Percentiles rank a stretch among this genome's conserved stretches.
Conservation (phyloP, 768 basidiomycete species). For the Mycena vitilis region DNA sequence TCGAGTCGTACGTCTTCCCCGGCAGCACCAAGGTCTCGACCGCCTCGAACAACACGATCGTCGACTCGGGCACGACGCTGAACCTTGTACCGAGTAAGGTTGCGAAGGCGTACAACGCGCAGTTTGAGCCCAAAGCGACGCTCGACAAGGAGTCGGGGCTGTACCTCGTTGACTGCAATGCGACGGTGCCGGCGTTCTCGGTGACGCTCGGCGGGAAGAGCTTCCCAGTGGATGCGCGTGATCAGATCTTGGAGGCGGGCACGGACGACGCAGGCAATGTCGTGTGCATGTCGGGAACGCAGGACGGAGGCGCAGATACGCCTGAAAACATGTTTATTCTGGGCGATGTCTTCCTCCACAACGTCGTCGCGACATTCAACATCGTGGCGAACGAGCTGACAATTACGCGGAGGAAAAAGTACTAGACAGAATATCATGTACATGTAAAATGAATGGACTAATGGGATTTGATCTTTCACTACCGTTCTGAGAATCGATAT, state of each 20-base stretch:
- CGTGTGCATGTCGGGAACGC: slow-evolving; percentile 7
- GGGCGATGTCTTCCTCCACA: slow-evolving; percentile 42
- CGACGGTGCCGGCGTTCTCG: slow-evolving; percentile 35
- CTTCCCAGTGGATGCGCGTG: slow-evolving; percentile 33
- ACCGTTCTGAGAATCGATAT: too few relatives aligned
- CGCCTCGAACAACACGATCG: slow-evolving; percentile 21
- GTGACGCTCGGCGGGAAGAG: slow-evolving; percentile 33
- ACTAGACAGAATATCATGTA: slow-evolving; percentile 10
- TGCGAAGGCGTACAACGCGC: slow-evolving; percentile 34
- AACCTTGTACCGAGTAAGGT: slow-evolving; percentile 35
- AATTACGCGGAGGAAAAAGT: slow-evolving; percentile 33
- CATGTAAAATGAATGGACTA: too few relatives aligned
- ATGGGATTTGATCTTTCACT: too few relatives aligned
- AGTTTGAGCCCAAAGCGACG: slow-evolving; percentile 33
- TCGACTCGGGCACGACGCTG: slow-evolving; percentile 36
- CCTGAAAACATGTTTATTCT: slow-evolving; percentile 31
- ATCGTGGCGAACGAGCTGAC: slow-evolving; percentile 31
- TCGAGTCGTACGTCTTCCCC: slow-evolving; percentile 35
- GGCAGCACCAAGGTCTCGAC: slow-evolving; percentile 25
- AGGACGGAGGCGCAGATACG: slow-evolving; percentile 7
- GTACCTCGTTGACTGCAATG: slow-evolving; percentile 33
- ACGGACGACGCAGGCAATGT: slow-evolving; percentile 19
- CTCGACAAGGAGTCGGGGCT: slow-evolving; percentile 7
- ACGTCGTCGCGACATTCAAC: slow-evolving; percentile 40
- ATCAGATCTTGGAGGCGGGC: slow-evolving; percentile 27